These are phyloP conservation scores for Phytophthora crassamura DNA, from an alignment of 352 stramenopile species.

Conservation along the genomic window DNA sequence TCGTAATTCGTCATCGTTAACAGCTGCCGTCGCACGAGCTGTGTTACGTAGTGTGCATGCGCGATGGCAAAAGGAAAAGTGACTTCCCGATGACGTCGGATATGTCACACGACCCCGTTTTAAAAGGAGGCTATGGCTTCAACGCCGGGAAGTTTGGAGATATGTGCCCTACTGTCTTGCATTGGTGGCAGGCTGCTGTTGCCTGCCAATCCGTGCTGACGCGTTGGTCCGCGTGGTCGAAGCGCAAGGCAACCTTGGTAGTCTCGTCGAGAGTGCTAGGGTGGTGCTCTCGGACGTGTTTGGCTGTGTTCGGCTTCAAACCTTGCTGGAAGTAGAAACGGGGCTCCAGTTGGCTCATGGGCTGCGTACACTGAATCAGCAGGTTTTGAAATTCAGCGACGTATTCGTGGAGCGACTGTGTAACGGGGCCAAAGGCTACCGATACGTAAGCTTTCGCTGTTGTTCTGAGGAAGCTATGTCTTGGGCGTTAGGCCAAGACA, in stretches of 20 bases:
- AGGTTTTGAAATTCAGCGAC: conserved; percentile 11
- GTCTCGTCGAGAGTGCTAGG: not conserved
- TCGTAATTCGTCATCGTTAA: no score
- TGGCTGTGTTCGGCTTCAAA: not conserved
- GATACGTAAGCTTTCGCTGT: no score
- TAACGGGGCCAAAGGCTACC: no score
- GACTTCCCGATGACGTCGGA: no score
- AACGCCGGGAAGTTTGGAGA: not conserved
- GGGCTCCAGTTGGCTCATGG: conserved; percentile 2
- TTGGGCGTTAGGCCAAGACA: no score
- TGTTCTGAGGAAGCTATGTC: no score
- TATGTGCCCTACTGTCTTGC: not conserved
- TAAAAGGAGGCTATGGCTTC: no score
- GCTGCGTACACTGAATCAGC: conserved; percentile 1
- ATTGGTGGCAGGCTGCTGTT: not conserved
- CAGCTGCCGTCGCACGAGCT: no score
- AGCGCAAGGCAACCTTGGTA: not conserved
- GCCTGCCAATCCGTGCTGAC: no score
- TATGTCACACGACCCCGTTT: no score
- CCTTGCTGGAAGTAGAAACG: conserved; percentile 19
- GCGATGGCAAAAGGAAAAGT: no score
- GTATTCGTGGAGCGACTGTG: conserved; percentile 12
- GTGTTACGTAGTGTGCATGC: no score
- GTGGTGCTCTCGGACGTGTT: not conserved
- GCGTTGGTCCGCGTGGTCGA: not conserved